A percentile compares a stretch with the other conserved stretches of the same genome.
These are phyloP conservation scores for Botrytis squamosa DNA, from an alignment of 2,329 filamentous ascomycete genomes.

Conservation along the genomic window DNA sequence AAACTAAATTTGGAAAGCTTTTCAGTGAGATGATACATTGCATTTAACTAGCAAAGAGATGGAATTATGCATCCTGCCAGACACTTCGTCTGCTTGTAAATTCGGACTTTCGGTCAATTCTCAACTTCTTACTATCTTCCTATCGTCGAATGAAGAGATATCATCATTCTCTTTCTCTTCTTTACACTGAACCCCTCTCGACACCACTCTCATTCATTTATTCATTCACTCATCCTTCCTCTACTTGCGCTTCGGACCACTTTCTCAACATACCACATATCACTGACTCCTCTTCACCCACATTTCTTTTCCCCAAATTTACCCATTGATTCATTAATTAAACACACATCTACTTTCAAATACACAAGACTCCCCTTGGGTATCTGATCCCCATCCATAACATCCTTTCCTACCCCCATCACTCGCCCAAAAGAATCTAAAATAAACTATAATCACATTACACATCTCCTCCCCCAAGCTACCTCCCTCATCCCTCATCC, in stretches of 20 bases:
- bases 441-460: background rate
- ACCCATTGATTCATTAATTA: background rate
- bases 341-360: background rate
- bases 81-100: accelerated
- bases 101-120: background rate
- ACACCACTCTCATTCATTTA: too few relatives aligned
- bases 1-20: too few relatives aligned
- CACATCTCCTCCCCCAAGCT: background rate
- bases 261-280: background rate
- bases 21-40: background rate
- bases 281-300: background rate
- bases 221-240: background rate
- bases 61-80: background rate
- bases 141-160: too few relatives aligned
- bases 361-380: background rate
- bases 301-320: accelerated
- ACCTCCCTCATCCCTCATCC: too few relatives aligned
- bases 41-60: background rate
- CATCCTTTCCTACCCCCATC: too few relatives aligned
- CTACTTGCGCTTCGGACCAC: background rate
- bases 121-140: background rate
- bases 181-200: too few relatives aligned
- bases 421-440: background rate
- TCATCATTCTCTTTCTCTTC: too few relatives aligned
- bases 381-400: background rate